Conservation (phyloP, 2,329 filamentous ascomycete genomes). For the Sodiomyces alkalinus region DNA sequence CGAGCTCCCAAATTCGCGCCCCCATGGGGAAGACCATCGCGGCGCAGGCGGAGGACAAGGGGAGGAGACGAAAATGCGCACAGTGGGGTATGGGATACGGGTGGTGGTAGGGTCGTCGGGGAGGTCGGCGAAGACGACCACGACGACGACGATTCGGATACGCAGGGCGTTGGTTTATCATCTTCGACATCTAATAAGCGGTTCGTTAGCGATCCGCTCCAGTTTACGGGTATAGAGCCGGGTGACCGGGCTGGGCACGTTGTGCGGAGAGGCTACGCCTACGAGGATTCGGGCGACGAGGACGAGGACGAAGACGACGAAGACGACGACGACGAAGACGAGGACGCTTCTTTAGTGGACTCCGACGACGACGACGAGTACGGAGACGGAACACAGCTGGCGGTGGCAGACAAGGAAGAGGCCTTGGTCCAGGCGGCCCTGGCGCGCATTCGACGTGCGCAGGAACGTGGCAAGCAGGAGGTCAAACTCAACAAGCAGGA, state of each 20-base stretch:
- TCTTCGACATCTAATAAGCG: slow-evolving; percentile 27
- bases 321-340: slow-evolving; percentile 31
- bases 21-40: slow-evolving; percentile 99
- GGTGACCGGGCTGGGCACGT: slow-evolving; percentile 23
- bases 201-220: slow-evolving; percentile 44
- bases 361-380: slow-evolving; percentile 27
- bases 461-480: slow-evolving; percentile 59
- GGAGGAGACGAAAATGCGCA: slow-evolving; percentile 28
- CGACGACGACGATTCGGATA: slow-evolving; percentile 39
- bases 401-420: slow-evolving; percentile 54
- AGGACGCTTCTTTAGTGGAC: slow-evolving; percentile 24
- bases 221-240: slow-evolving; percentile 45
- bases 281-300: slow-evolving; percentile 18
- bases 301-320: slow-evolving; percentile 26
- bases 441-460: slow-evolving; percentile 64
- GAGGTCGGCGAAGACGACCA: slow-evolving; percentile 49
- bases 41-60: slow-evolving; percentile 58
- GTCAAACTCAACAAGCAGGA: slow-evolving; percentile 71
- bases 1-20: slow-evolving; percentile 91
- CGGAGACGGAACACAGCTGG: slow-evolving; percentile 35
- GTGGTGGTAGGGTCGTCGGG: slow-evolving; percentile 41
- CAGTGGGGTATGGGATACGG: slow-evolving; percentile 24
- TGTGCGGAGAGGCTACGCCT: slow-evolving; percentile 21
- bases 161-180: slow-evolving; percentile 38
- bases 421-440: slow-evolving; percentile 63